These are phyloP conservation scores for Wallemia mellicola DNA, from an alignment of 1,284 basidiomycete species.

Conservation along the genomic window DNA sequence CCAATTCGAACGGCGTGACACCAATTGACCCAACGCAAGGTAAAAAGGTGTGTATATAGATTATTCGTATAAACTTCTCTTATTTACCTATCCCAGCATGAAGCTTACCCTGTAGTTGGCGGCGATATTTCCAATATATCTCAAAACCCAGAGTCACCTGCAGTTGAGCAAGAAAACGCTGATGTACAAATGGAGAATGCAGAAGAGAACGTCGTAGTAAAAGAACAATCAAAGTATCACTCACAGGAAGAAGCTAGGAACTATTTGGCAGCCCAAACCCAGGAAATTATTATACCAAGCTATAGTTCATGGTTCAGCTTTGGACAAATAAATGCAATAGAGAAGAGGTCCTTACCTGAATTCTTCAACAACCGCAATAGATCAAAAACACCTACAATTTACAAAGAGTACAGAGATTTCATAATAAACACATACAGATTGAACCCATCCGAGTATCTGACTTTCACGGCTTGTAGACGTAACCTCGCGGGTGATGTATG, in stretches of 20 bases:
- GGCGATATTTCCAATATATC: not conserved
- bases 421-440: slow-evolving; percentile 98
- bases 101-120: not conserved
- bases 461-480: slow-evolving; percentile 80
- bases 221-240: slow-evolving; percentile 40
- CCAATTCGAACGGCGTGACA: not conserved
- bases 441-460: slow-evolving; percentile 81
- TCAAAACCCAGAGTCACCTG: slow-evolving; percentile 8
- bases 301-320: slow-evolving; percentile 98
- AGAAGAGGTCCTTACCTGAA: slow-evolving; percentile 74
- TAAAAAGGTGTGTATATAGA: not conserved
- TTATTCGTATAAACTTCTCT: too few species aligned
- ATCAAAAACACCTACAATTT: slow-evolving; percentile 83
- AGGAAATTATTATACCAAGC: slow-evolving; percentile 85
- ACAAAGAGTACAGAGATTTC: slow-evolving; percentile 98
- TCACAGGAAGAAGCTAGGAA: slow-evolving; percentile 64
- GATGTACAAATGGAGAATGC: slow-evolving; percentile 40
- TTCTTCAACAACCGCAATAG: slow-evolving; percentile 93
- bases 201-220: slow-evolving; percentile 45
- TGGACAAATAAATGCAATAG: slow-evolving; percentile 69
- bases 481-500: slow-evolving; percentile 96
- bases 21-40: not conserved
- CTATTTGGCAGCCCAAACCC: slow-evolving; percentile 88
- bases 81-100: not conserved
- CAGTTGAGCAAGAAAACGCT: slow-evolving; percentile 32